These are phyloP conservation scores for Akebia trifoliata DNA, from an alignment of 164 flowering plant genomes.

Conservation along the genomic window DNA sequence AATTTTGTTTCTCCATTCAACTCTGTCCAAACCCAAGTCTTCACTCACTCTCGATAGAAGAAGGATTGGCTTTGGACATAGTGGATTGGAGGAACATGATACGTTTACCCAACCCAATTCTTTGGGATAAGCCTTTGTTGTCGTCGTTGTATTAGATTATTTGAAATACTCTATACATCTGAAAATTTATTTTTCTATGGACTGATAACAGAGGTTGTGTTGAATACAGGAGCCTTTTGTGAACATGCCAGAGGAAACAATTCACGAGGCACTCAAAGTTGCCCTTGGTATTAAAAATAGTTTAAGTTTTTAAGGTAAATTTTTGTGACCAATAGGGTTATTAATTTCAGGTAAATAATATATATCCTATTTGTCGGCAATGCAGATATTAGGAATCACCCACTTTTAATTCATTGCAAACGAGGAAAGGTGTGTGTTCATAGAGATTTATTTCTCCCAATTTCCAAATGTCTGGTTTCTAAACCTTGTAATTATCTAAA, in stretches of 20 bases:
- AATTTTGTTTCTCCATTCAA: too few species aligned
- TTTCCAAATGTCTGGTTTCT: background rate
- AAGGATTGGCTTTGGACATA: too few species aligned
- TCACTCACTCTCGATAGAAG: too few species aligned
- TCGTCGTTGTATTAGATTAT: too few species aligned
- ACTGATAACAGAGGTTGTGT: constrained; percentile 4
- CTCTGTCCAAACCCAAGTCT: too few species aligned
- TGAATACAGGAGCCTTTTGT: constrained; percentile 58
- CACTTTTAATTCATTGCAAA: constrained; percentile 75
- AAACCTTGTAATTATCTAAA: background rate
- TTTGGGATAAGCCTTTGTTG: too few species aligned
- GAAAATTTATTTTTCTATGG: background rate
- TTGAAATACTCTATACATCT: constrained; percentile 1
- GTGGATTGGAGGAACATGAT: too few species aligned
- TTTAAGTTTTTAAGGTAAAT: background rate
- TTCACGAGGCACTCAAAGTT: constrained; percentile 59
- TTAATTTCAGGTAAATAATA: background rate
- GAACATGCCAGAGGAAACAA: constrained; percentile 49
- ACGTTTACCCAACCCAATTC: too few species aligned
- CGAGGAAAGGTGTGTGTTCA: constrained; percentile 56
- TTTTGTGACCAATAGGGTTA: background rate
- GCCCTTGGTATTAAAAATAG: constrained; percentile 37
- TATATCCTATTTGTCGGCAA: background rate
- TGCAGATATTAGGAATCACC: constrained; percentile 69
- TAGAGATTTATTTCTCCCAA: background rate